Conservation (phyloP, 257 asterid species). For the Rubia yunnanensis region DNA sequence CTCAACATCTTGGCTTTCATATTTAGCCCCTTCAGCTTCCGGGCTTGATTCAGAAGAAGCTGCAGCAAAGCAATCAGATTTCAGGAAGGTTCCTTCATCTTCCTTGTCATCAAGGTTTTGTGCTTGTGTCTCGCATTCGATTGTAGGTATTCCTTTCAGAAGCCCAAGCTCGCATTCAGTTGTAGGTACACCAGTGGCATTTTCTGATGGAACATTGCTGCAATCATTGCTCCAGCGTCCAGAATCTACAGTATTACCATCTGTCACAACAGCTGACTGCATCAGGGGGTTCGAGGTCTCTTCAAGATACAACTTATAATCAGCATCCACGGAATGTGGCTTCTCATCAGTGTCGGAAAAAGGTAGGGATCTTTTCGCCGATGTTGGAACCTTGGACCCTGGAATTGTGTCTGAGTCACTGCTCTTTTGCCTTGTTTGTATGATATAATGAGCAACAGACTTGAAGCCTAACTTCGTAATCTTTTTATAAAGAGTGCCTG, state of each 20-base stretch:
- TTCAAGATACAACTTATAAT: constrained; percentile 13
- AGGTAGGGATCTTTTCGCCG: constrained; percentile 73
- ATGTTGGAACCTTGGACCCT: constrained; percentile 27
- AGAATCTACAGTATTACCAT: neutral
- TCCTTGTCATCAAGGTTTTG: constrained; percentile 12
- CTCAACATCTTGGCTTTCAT: neutral
- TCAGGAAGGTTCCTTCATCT: constrained; percentile 8
- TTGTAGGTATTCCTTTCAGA: no score
- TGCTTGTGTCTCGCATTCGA: no score
- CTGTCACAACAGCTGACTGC: constrained; percentile 12
- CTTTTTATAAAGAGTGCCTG: constrained; percentile 78
- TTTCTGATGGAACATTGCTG: neutral
- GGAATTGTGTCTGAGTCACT: constrained; percentile 25
- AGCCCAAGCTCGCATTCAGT: no score
- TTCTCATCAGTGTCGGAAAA: constrained; percentile 25
- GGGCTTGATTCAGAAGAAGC: constrained; percentile 21
- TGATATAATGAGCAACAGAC: constrained; percentile 93
- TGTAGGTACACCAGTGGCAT: no score
- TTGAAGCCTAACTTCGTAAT: constrained; percentile 65
- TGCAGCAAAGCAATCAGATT: no score
- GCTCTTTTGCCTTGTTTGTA: constrained; percentile 53
- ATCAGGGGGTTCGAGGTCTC: no score
- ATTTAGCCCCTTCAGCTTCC: constrained; percentile 14
- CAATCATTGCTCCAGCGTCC: neutral
- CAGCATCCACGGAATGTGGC: neutral